These are phyloP conservation scores for Chaetoscypha palmicola DNA, from an alignment of 2,329 filamentous ascomycete species.

Conservation along the genomic window DNA sequence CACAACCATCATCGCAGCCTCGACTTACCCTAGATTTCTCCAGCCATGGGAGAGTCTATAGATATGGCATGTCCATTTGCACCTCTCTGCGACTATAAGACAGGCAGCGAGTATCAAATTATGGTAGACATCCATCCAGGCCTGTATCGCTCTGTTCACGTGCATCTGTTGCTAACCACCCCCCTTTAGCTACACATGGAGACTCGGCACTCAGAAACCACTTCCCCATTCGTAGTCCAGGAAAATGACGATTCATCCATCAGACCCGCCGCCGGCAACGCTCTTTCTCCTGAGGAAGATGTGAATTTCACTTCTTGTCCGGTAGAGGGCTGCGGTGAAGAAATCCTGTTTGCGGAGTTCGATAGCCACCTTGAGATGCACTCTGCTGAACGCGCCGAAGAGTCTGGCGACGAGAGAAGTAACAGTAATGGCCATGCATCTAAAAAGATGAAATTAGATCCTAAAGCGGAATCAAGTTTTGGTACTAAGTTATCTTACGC, in stretches of 20 bases:
- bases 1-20: too few relatives aligned
- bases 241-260: conserved; percentile 24
- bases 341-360: conserved; percentile 45
- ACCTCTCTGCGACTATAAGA: conserved; percentile 35
- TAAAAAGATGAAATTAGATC: conserved; percentile 15
- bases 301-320: conserved; percentile 46
- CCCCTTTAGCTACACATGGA: conserved; percentile 27
- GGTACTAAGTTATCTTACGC: conserved; percentile 22
- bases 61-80: conserved; percentile 33
- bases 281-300: conserved; percentile 26
- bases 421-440: conserved; percentile 5
- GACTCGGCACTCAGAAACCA: conserved; percentile 27
- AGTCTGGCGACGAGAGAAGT: conserved; percentile 10
- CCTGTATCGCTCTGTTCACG: conserved; percentile 3
- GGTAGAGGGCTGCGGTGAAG: conserved; percentile 51
- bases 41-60: conserved; percentile 15
- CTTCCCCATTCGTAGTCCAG: conserved; percentile 28
- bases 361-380: conserved; percentile 55
- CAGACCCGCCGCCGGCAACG: conserved; percentile 14
- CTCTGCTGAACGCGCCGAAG: conserved; percentile 20
- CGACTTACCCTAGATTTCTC: too few relatives aligned
- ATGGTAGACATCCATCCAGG: conserved; percentile 27
- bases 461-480: conserved; percentile 16
- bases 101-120: conserved; percentile 33
- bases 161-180: conserved; percentile 8